Base-by-base conservation (phyloP, 2,329 filamentous ascomycete species). In the Talaromyces sp. region DNA sequence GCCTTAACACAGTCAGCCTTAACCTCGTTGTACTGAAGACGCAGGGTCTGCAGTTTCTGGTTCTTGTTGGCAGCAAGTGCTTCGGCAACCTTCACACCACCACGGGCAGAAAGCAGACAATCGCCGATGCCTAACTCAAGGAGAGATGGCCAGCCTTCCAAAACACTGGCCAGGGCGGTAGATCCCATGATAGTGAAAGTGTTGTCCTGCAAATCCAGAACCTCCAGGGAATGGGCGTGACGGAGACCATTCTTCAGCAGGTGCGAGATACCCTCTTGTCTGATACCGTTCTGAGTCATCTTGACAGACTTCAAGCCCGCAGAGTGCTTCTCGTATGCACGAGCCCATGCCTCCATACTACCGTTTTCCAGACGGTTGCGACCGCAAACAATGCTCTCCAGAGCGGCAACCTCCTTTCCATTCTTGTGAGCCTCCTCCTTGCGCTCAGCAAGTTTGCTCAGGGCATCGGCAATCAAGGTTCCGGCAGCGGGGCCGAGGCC, bases 221-320 rank as follows among this genome's bases (percentile, higher is more conserved):
- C 83, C 69, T 87, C 80, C 50, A 99, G 81, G 40, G 80, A 77
- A 29, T 78, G 80, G 46, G 90, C 85, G 65, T 90, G 82, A 59
- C 81, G 84, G 48, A 99, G 80, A 57, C 94, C 94, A 48, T 92
- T 81, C 55, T 84, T 86, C 59, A 99, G 78, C 51, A 99, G 80
- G 61, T 88, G 83, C 43, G 86, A 86, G 67, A 97, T 94, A 55
- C 94, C 94, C 73, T 97, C 91, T 70, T 93, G 90, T 39, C 94
- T 85, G 64, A 99, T 99, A 47, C 94, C 94, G 72, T 99, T 97
- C 75, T 97, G 94, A 22, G 96, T 91, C 94, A 99, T 97, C 81
- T 93, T 95, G 63, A 99, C 85, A 54, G 86, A 86, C 75, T 87
- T 89, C 58, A 99, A 83, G 52, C 88, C 87, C 61, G 83, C 86